A percentile compares a stretch with the other conserved stretches of the same genome.
Conservation (phyloP, 495 filamentous ascomycete species). For the Usnea hakonensis region DNA sequence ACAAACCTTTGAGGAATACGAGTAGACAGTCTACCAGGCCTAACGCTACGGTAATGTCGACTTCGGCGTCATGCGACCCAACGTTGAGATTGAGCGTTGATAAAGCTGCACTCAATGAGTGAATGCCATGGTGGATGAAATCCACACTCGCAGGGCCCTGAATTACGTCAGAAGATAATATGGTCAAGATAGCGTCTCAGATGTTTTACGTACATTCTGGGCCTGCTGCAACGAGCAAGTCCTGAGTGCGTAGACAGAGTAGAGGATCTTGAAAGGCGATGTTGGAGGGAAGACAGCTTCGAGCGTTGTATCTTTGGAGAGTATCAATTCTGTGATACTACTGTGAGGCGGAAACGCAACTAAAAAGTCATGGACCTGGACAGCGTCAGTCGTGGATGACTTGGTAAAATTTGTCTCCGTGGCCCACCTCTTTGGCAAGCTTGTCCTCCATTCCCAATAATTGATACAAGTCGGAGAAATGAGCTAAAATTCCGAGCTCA, state of each 20-base stretch:
- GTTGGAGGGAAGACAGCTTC: constrained; percentile 57
- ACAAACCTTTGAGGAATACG: constrained; percentile 32
- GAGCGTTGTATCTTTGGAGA: constrained; percentile 44
- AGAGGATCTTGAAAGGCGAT: constrained; percentile 66
- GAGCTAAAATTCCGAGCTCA: constrained; percentile 69
- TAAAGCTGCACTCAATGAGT: constrained; percentile 35
- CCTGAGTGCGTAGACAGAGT: constrained; percentile 60
- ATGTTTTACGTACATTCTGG: constrained; percentile 29
- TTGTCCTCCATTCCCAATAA: constrained; percentile 69
- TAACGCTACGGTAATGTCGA: constrained; percentile 17
- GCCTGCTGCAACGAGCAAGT: constrained; percentile 39
- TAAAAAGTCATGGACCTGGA: constrained; percentile 66
- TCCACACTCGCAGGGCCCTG: constrained; percentile 31
- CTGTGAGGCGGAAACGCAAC: constrained; percentile 63
- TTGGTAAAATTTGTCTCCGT: neutral
- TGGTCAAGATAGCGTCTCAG: neutral
- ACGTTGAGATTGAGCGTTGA: constrained; percentile 21
- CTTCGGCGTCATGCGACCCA: constrained; percentile 9
- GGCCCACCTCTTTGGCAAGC: constrained; percentile 56
- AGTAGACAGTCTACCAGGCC: constrained; percentile 28
- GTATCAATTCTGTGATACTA: constrained; percentile 50
- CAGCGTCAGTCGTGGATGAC: constrained; percentile 7
- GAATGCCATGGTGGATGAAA: constrained; percentile 41
- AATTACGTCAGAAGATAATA: constrained; percentile 12
- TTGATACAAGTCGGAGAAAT: constrained; percentile 79